These are phyloP conservation scores for Physcia stellaris DNA, from an alignment of 495 filamentous ascomycete species.

Conservation along the genomic window DNA sequence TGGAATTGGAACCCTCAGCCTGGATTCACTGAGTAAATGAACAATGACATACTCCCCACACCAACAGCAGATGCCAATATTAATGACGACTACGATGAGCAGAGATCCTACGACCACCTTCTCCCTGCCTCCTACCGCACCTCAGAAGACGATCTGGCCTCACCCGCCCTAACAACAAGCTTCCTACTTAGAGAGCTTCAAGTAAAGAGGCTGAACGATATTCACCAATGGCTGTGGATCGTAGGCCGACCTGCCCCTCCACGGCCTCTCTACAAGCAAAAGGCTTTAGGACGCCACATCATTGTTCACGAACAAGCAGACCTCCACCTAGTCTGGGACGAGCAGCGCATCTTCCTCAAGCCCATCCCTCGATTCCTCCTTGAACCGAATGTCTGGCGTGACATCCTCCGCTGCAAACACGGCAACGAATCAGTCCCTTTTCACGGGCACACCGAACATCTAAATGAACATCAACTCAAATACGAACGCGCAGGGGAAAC, in stretches of 20 bases:
- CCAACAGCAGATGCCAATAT: too few species aligned
- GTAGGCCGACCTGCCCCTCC: background rate
- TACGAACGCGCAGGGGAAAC: too few species aligned
- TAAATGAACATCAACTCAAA: background rate
- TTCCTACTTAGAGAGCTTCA: background rate
- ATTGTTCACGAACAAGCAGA: slow-evolving; percentile 31
- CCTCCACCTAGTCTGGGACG: slow-evolving; percentile 43
- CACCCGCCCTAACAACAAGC: background rate
- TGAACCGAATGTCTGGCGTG: slow-evolving; percentile 28
- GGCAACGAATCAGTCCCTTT: too few species aligned
- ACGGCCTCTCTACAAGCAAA: slow-evolving; percentile 28
- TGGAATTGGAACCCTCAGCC: too few species aligned
- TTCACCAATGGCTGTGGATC: background rate
- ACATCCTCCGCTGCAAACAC: background rate
- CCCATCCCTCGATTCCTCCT: slow-evolving; percentile 40
- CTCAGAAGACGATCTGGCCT: background rate
- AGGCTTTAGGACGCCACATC: slow-evolving; percentile 28
- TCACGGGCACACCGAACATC: too few species aligned
- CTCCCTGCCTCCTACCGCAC: background rate
- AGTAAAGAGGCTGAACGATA: background rate
- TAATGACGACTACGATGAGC: too few species aligned
- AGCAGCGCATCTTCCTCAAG: slow-evolving; percentile 39
- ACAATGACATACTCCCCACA: too few species aligned
- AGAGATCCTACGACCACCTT: too few species aligned
- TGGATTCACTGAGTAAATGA: too few species aligned